Evolutionary conservation across 306 rosid genomes (phyloP).

Genomic region (Abrus pulchellus): DNA sequence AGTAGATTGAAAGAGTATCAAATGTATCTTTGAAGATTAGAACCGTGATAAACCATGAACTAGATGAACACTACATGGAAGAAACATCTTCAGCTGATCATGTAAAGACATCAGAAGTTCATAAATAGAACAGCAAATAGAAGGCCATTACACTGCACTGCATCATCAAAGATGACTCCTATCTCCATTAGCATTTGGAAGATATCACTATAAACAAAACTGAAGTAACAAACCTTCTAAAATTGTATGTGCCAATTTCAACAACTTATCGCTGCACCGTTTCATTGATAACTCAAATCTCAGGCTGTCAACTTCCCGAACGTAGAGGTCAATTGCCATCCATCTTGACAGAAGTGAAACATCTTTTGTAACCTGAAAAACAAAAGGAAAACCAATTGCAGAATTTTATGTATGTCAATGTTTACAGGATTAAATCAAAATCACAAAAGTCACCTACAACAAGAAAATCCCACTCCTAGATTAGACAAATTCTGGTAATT

Average conservation of each 20-base stretch:
- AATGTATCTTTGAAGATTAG: constrained; percentile 36
- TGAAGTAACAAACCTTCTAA: constrained; percentile 69
- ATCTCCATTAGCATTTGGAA: constrained; percentile 28
- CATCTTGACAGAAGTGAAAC: constrained; percentile 90
- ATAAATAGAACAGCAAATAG: constrained; percentile 19
- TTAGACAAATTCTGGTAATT: not conserved
- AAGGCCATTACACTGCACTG: not conserved
- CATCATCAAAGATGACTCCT: constrained; percentile 26
- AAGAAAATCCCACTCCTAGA: constrained; percentile 4
- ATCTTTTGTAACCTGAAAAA: constrained; percentile 83
- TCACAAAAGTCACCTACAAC: not conserved
- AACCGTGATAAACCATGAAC: constrained; percentile 33
- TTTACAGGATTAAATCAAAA: not conserved
- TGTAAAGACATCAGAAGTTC: constrained; percentile 28
- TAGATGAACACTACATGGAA: constrained; percentile 29
- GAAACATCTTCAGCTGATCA: constrained; percentile 20
- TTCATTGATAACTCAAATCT: constrained; percentile 93
- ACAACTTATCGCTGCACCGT: constrained; percentile 72
- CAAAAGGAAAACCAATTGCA: constrained; percentile 35
- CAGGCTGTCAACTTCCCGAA: constrained; percentile 83
- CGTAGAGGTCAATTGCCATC: constrained; percentile 93
- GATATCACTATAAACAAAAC: constrained; percentile 42
- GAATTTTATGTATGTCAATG: constrained; percentile 3
- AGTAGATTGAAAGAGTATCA: constrained; percentile 24
- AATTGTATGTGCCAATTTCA: constrained; percentile 69